Base-by-base conservation (phyloP, 371 early-diverging fungal species). In the Rhizopus stolonifer region DNA sequence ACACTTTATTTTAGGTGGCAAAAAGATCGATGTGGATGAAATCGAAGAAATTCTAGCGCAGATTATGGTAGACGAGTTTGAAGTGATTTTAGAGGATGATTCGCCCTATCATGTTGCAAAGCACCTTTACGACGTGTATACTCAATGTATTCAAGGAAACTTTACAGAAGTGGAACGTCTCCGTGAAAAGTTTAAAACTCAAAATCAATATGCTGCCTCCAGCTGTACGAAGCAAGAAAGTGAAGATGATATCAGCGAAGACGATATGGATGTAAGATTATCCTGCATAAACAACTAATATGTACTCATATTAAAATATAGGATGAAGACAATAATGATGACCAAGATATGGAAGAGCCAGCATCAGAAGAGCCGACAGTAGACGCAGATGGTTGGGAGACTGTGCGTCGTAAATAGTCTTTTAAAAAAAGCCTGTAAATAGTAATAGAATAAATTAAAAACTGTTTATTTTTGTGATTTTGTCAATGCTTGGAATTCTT, bases 41-140 rank as follows among this genome's bases (percentile, higher is more conserved):
- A 59, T 88, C 24, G 86, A 85, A 51, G 81, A 80, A 19, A 80
- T 86, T 45, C 58, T 86, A 54, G 29, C 58, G 3, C 84, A 83
- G 51, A 74, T 84, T 42, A 84, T 87, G 88, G 64, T 62, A 11
- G 86, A 87, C 38, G 88, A 87, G 52, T 87, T 87, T 47, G 72
- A 83, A 17, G 77, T 77, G 7, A 32, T 80, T 14, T 67, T 87
- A 4, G 88, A 87, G 51, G 88, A 85, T 52, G 80, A 82, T 54
- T 83, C 84, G 5, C 79, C 79, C 7, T 79, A 79, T 52, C 47
- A 66, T 52, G 72, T 79, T 14, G 70, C 83, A 38, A 82, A 83
- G 48, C 68, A 78, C 49, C 54, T 81, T 33, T 67, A 76, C 1
- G 65, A 64, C 14, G 13, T 84, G 5, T 84, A 62, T 46, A 43